Percentiles rank a stretch among this genome's conserved stretches.
Conservation (phyloP, 495 filamentous ascomycete species). For the Lophiotrema nucula region DNA sequence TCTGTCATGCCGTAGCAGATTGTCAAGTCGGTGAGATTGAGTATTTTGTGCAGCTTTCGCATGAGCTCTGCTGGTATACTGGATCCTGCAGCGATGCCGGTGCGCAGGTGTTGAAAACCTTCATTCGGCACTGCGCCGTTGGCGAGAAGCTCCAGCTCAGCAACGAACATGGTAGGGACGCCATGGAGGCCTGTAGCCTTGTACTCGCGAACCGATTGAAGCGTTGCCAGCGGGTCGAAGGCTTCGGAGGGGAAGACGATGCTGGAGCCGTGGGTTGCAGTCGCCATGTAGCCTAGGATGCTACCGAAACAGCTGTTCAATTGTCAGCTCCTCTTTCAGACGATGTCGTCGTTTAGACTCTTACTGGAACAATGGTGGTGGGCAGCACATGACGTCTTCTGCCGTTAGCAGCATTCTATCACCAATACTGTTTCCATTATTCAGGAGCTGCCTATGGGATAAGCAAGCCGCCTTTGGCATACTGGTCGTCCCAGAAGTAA, state of each 20-base stretch:
- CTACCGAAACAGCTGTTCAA: slow-evolving; percentile 70
- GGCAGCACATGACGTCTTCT: slow-evolving; percentile 74
- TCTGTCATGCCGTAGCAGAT: slow-evolving; percentile 99
- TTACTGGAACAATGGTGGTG: slow-evolving; percentile 80
- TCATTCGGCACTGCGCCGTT: slow-evolving; percentile 48
- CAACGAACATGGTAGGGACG: slow-evolving; percentile 93
- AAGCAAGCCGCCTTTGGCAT: slow-evolving; percentile 91
- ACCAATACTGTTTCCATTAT: slow-evolving; percentile 82
- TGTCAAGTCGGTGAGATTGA: slow-evolving; percentile 81
- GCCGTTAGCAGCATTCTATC: slow-evolving; percentile 75
- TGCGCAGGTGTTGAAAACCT: slow-evolving; percentile 70
- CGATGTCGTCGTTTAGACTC: too few species aligned
- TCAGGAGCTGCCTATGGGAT: slow-evolving; percentile 79
- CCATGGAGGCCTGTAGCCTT: slow-evolving; percentile 84
- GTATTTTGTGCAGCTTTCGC: slow-evolving; percentile 68
- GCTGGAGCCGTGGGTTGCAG: slow-evolving; percentile 74
- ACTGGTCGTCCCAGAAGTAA: slow-evolving; percentile 90
- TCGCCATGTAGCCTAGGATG: slow-evolving; percentile 92
- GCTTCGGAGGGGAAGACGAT: slow-evolving; percentile 87
- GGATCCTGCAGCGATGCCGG: slow-evolving; percentile 89
- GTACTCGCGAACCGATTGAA: slow-evolving; percentile 71
- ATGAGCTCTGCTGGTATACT: slow-evolving; percentile 82
- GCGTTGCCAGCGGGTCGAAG: slow-evolving; percentile 74
- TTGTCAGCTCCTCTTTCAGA: too few species aligned
- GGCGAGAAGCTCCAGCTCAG: slow-evolving; percentile 65